A percentile compares a stretch with the other conserved stretches of the same genome.
These are phyloP conservation scores for Chlamydomonas incerta DNA, from an alignment of 139 green algal genomes.

Conservation along the genomic window DNA sequence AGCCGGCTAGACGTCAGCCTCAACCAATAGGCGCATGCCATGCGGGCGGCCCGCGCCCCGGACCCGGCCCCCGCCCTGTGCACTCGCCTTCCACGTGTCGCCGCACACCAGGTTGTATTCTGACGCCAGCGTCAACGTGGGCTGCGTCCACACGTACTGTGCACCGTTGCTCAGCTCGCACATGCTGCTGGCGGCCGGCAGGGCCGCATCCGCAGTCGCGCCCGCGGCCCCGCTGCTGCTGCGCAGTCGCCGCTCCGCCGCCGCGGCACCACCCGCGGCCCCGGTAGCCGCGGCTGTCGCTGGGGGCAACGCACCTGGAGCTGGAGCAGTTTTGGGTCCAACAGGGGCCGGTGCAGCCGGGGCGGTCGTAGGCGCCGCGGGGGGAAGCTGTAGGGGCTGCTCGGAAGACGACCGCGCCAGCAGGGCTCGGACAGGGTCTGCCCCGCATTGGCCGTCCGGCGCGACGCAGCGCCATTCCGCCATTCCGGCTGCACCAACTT, in stretches of 20 bases:
- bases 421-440: not conserved
- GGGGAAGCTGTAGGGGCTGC: too few species aligned
- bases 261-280: too few species aligned
- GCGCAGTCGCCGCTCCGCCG: not conserved
- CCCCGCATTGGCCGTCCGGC: not conserved
- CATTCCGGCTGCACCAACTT: too few species aligned
- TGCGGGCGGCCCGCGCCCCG: not conserved
- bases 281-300: too few species aligned
- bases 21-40: too few species aligned
- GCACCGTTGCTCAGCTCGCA: not conserved
- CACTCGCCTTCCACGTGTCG: conserved; percentile 21
- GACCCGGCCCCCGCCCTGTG: not conserved
- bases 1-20: too few species aligned
- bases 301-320: too few species aligned
- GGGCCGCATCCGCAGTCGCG: not conserved
- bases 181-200: too few species aligned
- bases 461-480: not conserved
- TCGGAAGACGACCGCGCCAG: too few species aligned
- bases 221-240: not conserved
- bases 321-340: too few species aligned
- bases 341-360: too few species aligned
- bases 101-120: conserved; percentile 37
- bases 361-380: too few species aligned
- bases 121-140: not conserved
- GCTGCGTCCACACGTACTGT: conserved; percentile 3